Evolutionary conservation across 768 basidiomycete genomes (phyloP).

Genomic region (Sporobolomyces pararoseus): DNA sequence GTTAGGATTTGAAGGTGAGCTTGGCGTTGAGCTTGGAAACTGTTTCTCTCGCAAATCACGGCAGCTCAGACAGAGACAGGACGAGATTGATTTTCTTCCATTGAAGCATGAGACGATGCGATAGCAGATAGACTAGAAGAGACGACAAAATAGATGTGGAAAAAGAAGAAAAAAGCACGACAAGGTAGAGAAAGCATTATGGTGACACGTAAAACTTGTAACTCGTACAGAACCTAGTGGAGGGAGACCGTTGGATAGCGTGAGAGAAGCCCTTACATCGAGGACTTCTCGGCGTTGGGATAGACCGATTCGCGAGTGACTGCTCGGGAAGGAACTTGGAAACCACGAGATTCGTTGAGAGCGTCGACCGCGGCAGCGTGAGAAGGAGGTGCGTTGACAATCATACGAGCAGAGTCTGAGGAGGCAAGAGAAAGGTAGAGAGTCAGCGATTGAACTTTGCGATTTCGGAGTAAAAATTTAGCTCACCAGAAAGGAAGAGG

Average conservation of each 20-base stretch:
- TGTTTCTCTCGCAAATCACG: no score
- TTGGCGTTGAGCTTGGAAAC: no score
- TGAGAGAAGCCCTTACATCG: no score
- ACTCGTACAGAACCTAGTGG: neutral
- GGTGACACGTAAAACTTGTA: neutral
- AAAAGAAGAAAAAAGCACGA: no score
- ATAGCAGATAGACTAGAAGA: neutral
- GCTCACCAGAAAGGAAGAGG: conserved; percentile 28
- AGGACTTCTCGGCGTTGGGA: conserved; percentile 5
- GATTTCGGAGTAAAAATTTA: conserved; percentile 6
- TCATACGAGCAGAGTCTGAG: neutral
- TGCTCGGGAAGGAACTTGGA: conserved; percentile 4
- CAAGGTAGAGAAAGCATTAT: neutral
- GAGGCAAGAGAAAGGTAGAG: neutral
- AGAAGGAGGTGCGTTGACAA: conserved; percentile 20
- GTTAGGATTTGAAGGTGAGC: no score
- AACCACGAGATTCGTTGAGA: conserved; percentile 32
- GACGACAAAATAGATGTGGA: neutral
- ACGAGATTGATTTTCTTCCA: neutral
- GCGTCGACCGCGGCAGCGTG: conserved; percentile 13
- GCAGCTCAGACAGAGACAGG: no score
- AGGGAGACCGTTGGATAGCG: no score
- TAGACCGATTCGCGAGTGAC: conserved; percentile 33
- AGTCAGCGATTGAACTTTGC: neutral
- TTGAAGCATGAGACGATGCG: neutral